These are phyloP conservation scores for Colletotrichum karsti DNA, from an alignment of 2,329 filamentous ascomycete species.

Conservation along the genomic window DNA sequence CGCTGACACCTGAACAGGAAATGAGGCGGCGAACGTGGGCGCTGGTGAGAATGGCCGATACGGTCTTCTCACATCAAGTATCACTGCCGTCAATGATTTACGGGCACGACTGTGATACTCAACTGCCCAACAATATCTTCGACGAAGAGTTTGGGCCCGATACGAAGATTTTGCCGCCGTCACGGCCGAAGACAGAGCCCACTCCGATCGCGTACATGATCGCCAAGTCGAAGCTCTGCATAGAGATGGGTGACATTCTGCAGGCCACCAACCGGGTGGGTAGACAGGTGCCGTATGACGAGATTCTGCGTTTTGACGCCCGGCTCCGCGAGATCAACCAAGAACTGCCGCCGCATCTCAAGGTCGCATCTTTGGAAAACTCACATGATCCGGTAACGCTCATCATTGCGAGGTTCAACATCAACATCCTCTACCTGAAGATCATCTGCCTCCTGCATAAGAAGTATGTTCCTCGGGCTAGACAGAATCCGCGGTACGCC, in stretches of 20 bases:
- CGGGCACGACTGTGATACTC: slow-evolving; percentile 77
- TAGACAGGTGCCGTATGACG: slow-evolving; percentile 67
- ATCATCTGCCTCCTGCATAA: slow-evolving; percentile 89
- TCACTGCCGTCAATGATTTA: slow-evolving; percentile 76
- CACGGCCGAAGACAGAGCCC: slow-evolving; percentile 73
- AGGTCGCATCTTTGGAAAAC: slow-evolving; percentile 78
- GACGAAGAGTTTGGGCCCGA: slow-evolving; percentile 81
- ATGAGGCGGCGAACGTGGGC: slow-evolving; percentile 77
- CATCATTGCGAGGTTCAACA: slow-evolving; percentile 84
- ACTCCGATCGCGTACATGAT: slow-evolving; percentile 85
- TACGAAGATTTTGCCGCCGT: slow-evolving; percentile 72
- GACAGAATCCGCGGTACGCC: slow-evolving; percentile 81
- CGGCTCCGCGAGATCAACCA: slow-evolving; percentile 69
- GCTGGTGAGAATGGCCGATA: slow-evolving; percentile 76
- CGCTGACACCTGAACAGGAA: slow-evolving; percentile 54
- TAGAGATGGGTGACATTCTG: slow-evolving; percentile 76
- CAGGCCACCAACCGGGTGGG: slow-evolving; percentile 68
- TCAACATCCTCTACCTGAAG: slow-evolving; percentile 89
- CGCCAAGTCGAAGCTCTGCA: slow-evolving; percentile 73
- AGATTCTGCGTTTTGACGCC: slow-evolving; percentile 69
- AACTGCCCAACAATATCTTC: slow-evolving; percentile 79
- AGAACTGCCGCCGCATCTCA: slow-evolving; percentile 81
- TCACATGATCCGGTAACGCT: slow-evolving; percentile 83
- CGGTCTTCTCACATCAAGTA: slow-evolving; percentile 80
- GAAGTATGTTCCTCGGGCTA: slow-evolving; percentile 82